Evolutionary conservation across 257 asterid genomes (phyloP).

Genomic region (Knoxia roxburghii): DNA sequence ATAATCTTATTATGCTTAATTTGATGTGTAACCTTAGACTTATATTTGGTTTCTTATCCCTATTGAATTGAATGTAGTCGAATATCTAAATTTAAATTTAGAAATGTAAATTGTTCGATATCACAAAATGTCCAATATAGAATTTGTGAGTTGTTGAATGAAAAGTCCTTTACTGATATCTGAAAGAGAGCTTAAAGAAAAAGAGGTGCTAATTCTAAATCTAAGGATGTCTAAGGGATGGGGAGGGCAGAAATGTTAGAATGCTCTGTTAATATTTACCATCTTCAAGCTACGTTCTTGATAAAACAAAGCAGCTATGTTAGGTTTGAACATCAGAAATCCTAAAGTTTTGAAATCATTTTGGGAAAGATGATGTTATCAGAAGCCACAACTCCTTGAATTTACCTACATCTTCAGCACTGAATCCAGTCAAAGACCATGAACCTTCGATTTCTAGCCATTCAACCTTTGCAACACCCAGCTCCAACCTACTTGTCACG

Average conservation of each 20-base stretch:
- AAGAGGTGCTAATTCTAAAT: conserved; percentile 35
- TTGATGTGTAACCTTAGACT: no score
- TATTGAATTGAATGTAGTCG: no score
- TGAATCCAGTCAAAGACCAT: conserved; percentile 69
- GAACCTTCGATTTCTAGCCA: conserved; percentile 54
- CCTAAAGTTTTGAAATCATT: no score
- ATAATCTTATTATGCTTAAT: no score
- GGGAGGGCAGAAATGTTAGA: not conserved
- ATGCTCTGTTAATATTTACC: not conserved
- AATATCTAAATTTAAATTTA: not conserved
- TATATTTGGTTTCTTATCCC: not conserved
- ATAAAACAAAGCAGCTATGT: not conserved
- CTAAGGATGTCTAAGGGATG: conserved; percentile 32
- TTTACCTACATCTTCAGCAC: conserved; percentile 63
- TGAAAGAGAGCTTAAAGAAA: conserved; percentile 28
- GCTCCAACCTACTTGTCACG: conserved; percentile 60
- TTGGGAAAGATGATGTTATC: conserved; percentile 63
- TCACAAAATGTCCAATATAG: conserved; percentile 66
- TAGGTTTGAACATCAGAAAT: not conserved
- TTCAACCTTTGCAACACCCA: conserved; percentile 61
- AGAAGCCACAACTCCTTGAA: conserved; percentile 72
- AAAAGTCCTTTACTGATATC: conserved; percentile 67
- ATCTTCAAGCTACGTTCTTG: not conserved
- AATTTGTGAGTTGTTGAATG: conserved; percentile 62
- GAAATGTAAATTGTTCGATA: not conserved